These are phyloP conservation scores for Cladosporium cucumerinum DNA, from an alignment of 2,329 filamentous ascomycete species.

Conservation along the genomic window DNA sequence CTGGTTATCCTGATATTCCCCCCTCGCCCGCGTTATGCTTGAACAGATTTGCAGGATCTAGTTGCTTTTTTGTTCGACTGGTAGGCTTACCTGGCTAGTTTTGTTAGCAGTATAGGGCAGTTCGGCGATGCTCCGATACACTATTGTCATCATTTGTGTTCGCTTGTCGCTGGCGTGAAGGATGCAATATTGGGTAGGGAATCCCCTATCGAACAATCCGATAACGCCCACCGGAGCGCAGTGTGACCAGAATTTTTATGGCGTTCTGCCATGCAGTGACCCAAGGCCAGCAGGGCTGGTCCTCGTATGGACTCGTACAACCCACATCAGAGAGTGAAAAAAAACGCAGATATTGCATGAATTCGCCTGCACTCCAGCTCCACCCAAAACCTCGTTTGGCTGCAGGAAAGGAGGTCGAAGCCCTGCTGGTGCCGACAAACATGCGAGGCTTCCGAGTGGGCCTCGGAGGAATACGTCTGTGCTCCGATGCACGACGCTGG, in stretches of 20 bases:
- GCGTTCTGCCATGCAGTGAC: background rate
- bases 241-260: background rate
- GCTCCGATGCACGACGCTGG: background rate
- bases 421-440: background rate
- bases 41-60: slow-evolving; percentile 5
- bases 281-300: background rate
- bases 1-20: background rate
- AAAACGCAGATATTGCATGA: background rate
- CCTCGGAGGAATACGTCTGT: background rate
- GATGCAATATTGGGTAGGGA: background rate
- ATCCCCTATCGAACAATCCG: background rate
- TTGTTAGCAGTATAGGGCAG: slow-evolving; percentile 3
- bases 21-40: background rate
- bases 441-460: slow-evolving; percentile 3
- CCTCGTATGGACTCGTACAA: background rate
- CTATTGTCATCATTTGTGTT: background rate
- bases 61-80: background rate
- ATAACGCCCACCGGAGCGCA: background rate
- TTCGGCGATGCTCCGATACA: background rate
- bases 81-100: background rate
- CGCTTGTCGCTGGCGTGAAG: slow-evolving; percentile 1
- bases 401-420: slow-evolving; percentile 1
- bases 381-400: background rate
- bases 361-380: background rate
- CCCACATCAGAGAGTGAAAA: background rate